These are phyloP conservation scores for Rosa rugosa DNA, from an alignment of 306 rosid species.

Conservation along the genomic window DNA sequence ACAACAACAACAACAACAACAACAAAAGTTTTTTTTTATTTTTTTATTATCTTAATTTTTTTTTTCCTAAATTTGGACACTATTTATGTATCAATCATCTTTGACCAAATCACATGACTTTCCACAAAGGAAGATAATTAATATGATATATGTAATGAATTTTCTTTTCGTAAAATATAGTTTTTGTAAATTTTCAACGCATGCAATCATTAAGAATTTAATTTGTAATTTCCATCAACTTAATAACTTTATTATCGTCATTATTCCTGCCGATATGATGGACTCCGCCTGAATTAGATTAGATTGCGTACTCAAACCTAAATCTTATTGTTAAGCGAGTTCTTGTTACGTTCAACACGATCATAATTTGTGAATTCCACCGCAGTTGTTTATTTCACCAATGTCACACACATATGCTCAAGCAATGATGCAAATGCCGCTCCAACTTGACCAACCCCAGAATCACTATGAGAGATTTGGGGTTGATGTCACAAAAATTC, in stretches of 20 bases:
- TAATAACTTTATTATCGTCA: neutral
- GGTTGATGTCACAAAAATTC: neutral
- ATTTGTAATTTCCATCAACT: neutral
- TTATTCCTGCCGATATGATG: neutral
- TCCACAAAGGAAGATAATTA: neutral
- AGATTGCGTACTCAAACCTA: neutral
- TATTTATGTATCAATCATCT: neutral
- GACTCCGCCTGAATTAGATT: neutral
- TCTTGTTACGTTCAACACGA: neutral
- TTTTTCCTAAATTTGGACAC: neutral
- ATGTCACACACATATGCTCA: neutral
- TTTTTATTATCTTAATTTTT: neutral
- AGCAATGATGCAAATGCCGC: neutral
- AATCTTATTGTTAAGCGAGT: neutral
- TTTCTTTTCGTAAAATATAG: neutral
- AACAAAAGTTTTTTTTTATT: neutral
- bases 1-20: no score
- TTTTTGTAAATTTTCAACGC: no score
- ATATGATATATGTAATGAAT: neutral
- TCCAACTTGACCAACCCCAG: no score
- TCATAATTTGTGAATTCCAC: neutral
- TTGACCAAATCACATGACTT: constrained; percentile 7
- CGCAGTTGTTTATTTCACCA: neutral
- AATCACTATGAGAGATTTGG: neutral
- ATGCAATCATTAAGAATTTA: neutral